phyloP scores from a whole-genome alignment of 73 alveolate genomes.

The Symbiodinium natans region DNA sequence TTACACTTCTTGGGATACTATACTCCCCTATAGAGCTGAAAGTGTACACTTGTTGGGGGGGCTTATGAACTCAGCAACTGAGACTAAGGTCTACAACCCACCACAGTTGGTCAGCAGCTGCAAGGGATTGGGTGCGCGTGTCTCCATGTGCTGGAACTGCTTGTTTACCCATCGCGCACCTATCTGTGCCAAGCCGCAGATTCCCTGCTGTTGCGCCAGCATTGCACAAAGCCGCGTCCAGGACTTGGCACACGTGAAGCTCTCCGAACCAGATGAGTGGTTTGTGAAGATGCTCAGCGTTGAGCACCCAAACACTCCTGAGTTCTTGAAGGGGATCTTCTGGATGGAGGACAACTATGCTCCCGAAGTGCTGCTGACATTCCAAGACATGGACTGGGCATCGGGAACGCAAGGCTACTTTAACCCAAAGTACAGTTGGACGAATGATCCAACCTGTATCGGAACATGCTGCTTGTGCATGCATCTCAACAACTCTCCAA shows the following conservation, averaged over 20 bases:
- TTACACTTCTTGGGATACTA: no score
- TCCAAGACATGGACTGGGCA: background rate
- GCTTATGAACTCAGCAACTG: no score
- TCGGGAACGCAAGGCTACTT: background rate
- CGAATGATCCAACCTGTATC: background rate
- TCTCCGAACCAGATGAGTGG: background rate
- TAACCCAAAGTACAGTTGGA: background rate
- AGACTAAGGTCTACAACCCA: no score
- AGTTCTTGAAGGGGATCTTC: background rate
- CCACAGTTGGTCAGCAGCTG: constrained; percentile 14
- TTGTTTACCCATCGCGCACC: constrained; percentile 6
- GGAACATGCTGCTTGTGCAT: background rate
- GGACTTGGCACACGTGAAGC: background rate
- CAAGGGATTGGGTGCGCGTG: background rate
- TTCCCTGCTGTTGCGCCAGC: background rate
- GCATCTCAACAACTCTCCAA: background rate
- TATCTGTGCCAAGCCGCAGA: background rate
- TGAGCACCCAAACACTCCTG: constrained; percentile 4
- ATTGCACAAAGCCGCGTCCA: background rate
- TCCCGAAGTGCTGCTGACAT: background rate
- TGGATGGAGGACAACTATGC: constrained; percentile 25
- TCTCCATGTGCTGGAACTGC: constrained; percentile 19
- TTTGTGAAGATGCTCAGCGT: background rate
- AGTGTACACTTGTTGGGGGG: no score
- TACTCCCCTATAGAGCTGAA: no score